Conservation (phyloP, 495 filamentous ascomycete genomes). For the Aspergillus taichungensis region DNA sequence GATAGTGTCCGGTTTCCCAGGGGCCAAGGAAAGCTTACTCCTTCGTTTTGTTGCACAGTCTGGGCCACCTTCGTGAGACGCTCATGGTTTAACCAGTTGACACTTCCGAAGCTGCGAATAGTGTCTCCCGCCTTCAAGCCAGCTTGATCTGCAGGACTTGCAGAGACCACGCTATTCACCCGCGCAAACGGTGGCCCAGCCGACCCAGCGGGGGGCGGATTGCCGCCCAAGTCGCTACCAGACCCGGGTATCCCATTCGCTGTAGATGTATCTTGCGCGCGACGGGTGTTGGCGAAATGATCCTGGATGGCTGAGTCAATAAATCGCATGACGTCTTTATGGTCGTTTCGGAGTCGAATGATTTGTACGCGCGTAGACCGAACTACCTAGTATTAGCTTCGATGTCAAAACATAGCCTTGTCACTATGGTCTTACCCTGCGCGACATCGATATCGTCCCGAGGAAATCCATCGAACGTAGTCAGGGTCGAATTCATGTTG, state of each 20-base stretch:
- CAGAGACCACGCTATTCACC: constrained; percentile 71
- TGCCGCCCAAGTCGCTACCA: too few relatives aligned
- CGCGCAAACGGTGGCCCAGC: constrained; percentile 75
- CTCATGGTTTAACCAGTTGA: constrained; percentile 76
- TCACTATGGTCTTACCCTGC: constrained; percentile 54
- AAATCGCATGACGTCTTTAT: constrained; percentile 74
- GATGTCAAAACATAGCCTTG: background rate
- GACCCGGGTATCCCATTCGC: constrained; percentile 13
- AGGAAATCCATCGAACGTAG: constrained; percentile 88
- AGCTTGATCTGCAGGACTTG: constrained; percentile 75
- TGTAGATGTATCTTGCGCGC: constrained; percentile 14
- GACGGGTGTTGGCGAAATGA: constrained; percentile 44
- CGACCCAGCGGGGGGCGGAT: constrained; percentile 15
- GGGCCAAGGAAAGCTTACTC: constrained; percentile 47
- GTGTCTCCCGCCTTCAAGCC: constrained; percentile 78
- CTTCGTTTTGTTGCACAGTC: constrained; percentile 78
- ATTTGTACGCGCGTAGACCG: constrained; percentile 85
- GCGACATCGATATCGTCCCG: constrained; percentile 91
- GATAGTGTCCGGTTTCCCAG: too few relatives aligned
- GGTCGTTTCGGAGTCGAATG: constrained; percentile 83
- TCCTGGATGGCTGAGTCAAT: constrained; percentile 79
- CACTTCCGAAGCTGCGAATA: constrained; percentile 74
- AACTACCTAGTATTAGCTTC: constrained; percentile 42
- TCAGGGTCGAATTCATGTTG: constrained; percentile 81
- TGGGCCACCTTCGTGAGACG: constrained; percentile 76